Percentiles rank a stretch among this genome's conserved stretches.
phyloP scores from a whole-genome alignment of 164 flowering plant genomes.

The Vitis rotundifolia region DNA sequence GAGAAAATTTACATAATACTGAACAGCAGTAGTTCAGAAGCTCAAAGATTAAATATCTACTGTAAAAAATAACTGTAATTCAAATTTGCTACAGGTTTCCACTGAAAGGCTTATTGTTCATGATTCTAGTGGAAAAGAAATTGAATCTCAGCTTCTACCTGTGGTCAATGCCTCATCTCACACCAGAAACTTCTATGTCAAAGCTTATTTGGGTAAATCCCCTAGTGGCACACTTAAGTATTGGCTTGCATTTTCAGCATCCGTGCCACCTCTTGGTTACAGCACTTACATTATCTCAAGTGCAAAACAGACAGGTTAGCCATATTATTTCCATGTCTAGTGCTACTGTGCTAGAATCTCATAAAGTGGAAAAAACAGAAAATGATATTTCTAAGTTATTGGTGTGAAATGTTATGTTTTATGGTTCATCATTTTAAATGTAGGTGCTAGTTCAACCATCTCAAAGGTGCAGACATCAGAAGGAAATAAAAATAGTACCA shows the following conservation, averaged over 20 bases:
- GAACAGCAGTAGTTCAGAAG: background rate
- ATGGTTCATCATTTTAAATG: background rate
- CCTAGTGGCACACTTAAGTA: conserved; percentile 46
- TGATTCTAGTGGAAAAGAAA: conserved; percentile 66
- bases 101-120: conserved; percentile 52
- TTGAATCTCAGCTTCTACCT: conserved; percentile 78
- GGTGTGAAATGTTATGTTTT: background rate
- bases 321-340: background rate
- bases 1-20: background rate
- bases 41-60: no score
- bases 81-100: conserved; percentile 54
- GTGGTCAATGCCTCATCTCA: conserved; percentile 39
- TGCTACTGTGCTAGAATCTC: background rate
- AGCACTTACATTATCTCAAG: conserved; percentile 63
- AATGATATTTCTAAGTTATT: conserved; percentile 8
- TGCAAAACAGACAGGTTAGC: conserved; percentile 52
- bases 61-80: background rate
- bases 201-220: conserved; percentile 66
- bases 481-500: conserved; percentile 27
- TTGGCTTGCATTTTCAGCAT: conserved; percentile 78
- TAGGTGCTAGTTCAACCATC: conserved; percentile 49
- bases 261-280: conserved; percentile 94
- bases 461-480: conserved; percentile 39
- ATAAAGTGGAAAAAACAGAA: background rate
- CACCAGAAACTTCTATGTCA: conserved; percentile 52